Conservation (phyloP, 306 rosid species). For the Chamaecrista fasciculata region DNA sequence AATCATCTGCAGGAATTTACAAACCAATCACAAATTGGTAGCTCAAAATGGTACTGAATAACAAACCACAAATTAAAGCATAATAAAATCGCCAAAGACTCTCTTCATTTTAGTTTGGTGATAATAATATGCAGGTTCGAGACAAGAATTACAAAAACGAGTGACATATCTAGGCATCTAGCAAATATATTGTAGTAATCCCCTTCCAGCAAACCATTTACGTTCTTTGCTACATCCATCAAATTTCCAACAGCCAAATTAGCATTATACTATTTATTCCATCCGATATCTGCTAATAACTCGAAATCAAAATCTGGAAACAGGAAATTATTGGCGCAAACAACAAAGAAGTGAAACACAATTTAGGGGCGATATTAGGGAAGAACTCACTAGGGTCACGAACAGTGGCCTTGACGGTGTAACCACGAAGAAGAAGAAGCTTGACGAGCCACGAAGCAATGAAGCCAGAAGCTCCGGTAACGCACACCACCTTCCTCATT, state of each 20-base stretch:
- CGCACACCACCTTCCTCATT: neutral
- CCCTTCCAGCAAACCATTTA: neutral
- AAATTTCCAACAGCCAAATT: neutral
- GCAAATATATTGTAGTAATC: too few species aligned
- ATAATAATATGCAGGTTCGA: too few species aligned
- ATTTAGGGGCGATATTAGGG: too few species aligned
- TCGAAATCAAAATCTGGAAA: neutral
- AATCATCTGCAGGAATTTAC: neutral
- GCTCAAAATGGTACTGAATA: neutral
- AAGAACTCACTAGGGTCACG: neutral
- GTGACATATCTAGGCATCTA: too few species aligned
- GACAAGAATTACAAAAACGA: too few species aligned
- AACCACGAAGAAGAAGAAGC: slow-evolving; percentile 8
- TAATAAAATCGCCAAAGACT: too few species aligned
- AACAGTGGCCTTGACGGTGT: slow-evolving; percentile 2
- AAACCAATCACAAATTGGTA: neutral
- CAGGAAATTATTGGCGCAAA: too few species aligned
- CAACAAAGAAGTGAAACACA: too few species aligned
- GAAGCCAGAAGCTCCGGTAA: neutral
- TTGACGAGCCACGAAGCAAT: slow-evolving; percentile 10
- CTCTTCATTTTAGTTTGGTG: too few species aligned
- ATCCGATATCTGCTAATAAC: too few species aligned
- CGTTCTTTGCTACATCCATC: too few species aligned
- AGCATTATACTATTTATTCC: neutral
- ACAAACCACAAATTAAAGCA: too few species aligned